Percentiles rank a stretch among this genome's conserved stretches.
Conservation (phyloP, 306 rosid species). For the Pterocarpus macrocarpus region DNA sequence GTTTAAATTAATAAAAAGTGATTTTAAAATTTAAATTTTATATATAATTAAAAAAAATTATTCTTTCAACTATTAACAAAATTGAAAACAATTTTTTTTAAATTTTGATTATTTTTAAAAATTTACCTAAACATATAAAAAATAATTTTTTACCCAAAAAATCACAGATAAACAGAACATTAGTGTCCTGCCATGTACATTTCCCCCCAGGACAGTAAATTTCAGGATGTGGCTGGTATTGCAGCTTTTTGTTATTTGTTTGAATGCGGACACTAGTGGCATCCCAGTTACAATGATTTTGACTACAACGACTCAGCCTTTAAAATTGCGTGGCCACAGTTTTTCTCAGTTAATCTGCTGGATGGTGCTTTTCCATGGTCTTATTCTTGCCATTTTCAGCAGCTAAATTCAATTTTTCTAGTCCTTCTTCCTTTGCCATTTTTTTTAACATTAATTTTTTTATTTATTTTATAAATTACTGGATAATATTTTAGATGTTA, state of each 20-base stretch:
- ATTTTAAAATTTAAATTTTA: no score
- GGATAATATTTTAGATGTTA: no score
- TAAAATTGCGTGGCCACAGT: not conserved
- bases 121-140: no score
- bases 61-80: no score
- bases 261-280: not conserved
- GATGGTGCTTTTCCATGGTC: not conserved
- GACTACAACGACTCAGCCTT: constrained; percentile 33
- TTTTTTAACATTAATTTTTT: not conserved
- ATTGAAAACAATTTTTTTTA: no score
- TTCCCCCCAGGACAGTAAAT: not conserved
- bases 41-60: no score
- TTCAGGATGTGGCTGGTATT: not conserved
- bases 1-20: no score
- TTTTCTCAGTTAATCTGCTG: constrained; percentile 8
- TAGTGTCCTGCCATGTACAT: not conserved
- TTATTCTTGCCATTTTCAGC: no score
- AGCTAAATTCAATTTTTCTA: not conserved
- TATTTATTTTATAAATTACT: no score
- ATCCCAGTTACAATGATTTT: constrained; percentile 17
- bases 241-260: constrained; percentile 30
- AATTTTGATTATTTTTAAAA: no score
- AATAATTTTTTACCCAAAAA: no score
- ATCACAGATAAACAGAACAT: no score
- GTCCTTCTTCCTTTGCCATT: not conserved